Conservation (phyloP, 768 basidiomycete species). For the Tulasnella sp. region DNA sequence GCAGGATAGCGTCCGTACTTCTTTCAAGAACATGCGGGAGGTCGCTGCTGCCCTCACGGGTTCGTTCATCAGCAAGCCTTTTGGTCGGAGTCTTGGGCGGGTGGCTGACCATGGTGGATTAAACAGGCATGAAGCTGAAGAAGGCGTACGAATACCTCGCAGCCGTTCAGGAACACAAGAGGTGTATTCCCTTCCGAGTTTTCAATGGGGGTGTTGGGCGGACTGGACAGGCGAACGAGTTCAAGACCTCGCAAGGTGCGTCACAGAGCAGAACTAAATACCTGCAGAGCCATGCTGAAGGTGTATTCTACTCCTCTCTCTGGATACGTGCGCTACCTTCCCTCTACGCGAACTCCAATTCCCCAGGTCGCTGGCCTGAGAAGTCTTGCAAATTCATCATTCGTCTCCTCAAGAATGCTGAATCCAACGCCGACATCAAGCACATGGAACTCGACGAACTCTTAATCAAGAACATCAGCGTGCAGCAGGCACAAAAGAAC, state of each 20-base stretch:
- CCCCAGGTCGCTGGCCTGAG: constrained; percentile 96
- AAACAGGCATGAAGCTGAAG: constrained; percentile 72
- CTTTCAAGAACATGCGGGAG: constrained; percentile 99
- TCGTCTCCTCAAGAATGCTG: constrained; percentile 94
- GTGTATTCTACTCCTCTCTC: too few species aligned
- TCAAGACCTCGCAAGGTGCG: constrained; percentile 91
- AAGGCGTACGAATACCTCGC: constrained; percentile 93
- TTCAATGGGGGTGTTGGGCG: constrained; percentile 93
- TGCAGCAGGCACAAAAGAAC: constrained; percentile 99
- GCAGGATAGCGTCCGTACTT: constrained; percentile 95
- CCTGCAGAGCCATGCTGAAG: background rate
- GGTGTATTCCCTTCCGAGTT: constrained; percentile 90
- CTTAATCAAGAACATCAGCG: constrained; percentile 89
- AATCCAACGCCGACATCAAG: constrained; percentile 98
- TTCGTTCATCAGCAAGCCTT: constrained; percentile 28
- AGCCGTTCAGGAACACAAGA: constrained; percentile 94
- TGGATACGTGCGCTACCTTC: background rate
- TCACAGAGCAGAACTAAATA: too few species aligned
- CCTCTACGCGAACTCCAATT: background rate
- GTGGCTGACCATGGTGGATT: background rate
- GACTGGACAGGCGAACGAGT: constrained; percentile 89
- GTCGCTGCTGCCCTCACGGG: constrained; percentile 90
- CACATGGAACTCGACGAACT: constrained; percentile 88
- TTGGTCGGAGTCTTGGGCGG: background rate
- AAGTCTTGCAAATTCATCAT: constrained; percentile 95